Evolutionary conservation across 164 flowering plant species (phyloP).

Genomic region (Vitis cinerea): DNA sequence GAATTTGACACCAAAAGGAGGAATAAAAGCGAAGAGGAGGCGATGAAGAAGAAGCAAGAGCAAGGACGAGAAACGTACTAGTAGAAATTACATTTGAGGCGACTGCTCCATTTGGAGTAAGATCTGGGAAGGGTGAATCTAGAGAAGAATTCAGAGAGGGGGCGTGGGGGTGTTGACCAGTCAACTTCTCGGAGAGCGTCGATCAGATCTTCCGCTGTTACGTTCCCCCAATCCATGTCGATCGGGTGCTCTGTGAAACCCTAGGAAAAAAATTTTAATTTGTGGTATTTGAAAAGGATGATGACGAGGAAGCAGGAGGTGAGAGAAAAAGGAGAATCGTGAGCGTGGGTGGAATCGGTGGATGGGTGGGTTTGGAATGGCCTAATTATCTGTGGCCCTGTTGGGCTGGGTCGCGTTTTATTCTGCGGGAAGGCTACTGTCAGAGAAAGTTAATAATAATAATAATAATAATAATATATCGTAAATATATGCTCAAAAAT

Average conservation of each 20-base stretch:
- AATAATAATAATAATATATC: no score
- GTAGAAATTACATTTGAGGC: conserved; percentile 92
- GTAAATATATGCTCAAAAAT: no score
- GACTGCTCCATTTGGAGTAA: conserved; percentile 71
- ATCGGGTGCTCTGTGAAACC: conserved; percentile 3
- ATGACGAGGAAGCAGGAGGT: neutral
- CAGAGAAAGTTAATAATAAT: no score
- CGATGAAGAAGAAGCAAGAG: no score
- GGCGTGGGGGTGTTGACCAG: conserved; percentile 94
- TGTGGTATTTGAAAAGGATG: neutral
- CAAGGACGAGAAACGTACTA: conserved; percentile 44
- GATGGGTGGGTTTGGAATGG: no score
- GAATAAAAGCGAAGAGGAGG: no score
- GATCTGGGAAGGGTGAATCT: conserved; percentile 78
- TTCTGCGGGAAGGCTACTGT: no score
- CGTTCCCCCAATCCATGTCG: conserved; percentile 71
- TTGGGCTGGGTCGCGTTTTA: no score
- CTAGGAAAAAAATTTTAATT: neutral
- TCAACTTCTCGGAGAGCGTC: conserved; percentile 92
- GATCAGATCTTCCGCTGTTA: conserved; percentile 72
- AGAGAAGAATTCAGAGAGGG: conserved; percentile 82
- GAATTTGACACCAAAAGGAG: no score
- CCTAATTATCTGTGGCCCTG: no score
- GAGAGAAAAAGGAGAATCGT: neutral
- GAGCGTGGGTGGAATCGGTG: neutral